phyloP scores from a whole-genome alignment of 257 asterid species.

The Jacaranda copaia region DNA sequence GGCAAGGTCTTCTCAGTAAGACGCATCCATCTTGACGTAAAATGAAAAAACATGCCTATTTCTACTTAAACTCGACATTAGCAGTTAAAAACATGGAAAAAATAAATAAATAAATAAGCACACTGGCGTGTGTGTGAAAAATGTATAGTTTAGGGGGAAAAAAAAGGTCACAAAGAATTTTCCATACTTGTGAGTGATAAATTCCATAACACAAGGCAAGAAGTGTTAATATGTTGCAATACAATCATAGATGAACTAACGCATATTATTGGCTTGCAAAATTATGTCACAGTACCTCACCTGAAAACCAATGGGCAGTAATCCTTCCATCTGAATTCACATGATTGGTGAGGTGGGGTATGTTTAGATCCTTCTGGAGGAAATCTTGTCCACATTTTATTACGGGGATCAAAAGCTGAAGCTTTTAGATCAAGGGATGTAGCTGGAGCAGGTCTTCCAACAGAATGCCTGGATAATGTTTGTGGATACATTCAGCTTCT shows the following conservation, averaged over 20 bases:
- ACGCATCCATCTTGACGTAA: not conserved
- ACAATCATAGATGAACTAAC: not conserved
- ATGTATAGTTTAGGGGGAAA: not conserved
- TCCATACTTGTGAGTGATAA: no score
- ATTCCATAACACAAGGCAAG: not conserved
- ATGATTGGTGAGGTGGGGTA: slow-evolving; percentile 93
- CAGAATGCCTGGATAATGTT: slow-evolving; percentile 73
- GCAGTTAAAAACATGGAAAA: not conserved
- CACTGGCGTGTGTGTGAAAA: not conserved
- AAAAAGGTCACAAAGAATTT: no score
- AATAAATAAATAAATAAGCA: not conserved
- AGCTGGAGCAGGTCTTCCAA: slow-evolving; percentile 89
- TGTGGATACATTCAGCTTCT: not conserved
- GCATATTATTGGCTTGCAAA: slow-evolving; percentile 9
- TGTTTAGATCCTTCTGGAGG: slow-evolving; percentile 90
- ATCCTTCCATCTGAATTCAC: slow-evolving; percentile 95
- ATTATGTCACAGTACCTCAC: slow-evolving; percentile 51
- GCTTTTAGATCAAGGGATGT: slow-evolving; percentile 76
- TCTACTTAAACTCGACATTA: not conserved
- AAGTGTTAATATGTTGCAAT: not conserved
- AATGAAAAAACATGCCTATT: not conserved
- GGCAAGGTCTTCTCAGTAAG: not conserved
- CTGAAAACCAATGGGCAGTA: slow-evolving; percentile 95
- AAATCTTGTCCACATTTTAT: slow-evolving; percentile 88
- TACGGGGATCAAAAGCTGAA: slow-evolving; percentile 81